Base-by-base conservation (phyloP, 139 green algal genomes). In the Nannochloris sp. region DNA sequence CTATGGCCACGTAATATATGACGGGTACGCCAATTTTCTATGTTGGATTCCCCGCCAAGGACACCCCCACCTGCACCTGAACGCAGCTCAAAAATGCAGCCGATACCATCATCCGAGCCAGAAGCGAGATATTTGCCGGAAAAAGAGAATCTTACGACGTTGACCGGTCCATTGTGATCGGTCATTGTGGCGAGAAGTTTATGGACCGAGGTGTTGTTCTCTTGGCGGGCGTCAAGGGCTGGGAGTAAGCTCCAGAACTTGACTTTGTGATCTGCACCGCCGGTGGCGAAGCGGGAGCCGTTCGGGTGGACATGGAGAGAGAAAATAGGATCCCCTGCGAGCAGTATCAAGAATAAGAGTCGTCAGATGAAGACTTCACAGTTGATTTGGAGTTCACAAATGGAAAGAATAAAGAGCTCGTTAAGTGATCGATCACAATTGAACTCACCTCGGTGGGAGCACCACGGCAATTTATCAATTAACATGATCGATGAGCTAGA, bases 21-120 rank as follows among this genome's bases (percentile, higher is more conserved):
- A 7, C 62, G 25, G 1, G 61, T 62, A 19, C 71, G 77, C 92
- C 92, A 97, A 78, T 96, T 96, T 75, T 97, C 92, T 15, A 95
- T 39, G 64, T 82, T 90, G 19, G 54, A 12, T 39, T 27, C 24
- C 44, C 30, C 47, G 8, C 48, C 72, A 30, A 82, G 81, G 25
- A 45, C 34, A 3, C 64, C 44, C 9, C 46, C 36, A 3, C 73
- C 87, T 0, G 64, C 30, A 0, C 88, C 90, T 0, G 68, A 27
- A 8, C 61, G 60, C 46, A 87, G 71, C 60, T 94, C 83, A 61
- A 87, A 88, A 6, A 96, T 38, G 36, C 81, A 75, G 4, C 83
- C 71, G 23, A 81, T 57, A 47, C 83, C 80, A 80, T 96, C 88
- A 53, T 95, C 90, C 2, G 86, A 86, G 29, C 82, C 72, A 15